A percentile compares a stretch with the other conserved stretches of the same genome.
phyloP scores from a whole-genome alignment of 805 yeast species.

The Candida sphagnicola region DNA sequence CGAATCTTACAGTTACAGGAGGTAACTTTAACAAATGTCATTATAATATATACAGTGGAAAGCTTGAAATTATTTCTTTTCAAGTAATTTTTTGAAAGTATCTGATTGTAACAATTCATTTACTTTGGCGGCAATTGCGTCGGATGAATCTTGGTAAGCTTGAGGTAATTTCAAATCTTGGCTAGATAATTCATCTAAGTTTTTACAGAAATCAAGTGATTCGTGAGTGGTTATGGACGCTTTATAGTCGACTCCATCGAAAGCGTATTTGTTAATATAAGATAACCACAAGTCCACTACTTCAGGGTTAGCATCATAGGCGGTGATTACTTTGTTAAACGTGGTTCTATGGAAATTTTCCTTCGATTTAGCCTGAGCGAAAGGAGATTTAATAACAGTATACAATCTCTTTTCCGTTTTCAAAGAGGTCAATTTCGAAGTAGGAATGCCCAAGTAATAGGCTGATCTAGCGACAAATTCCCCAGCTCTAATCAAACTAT shows the following conservation, averaged over 20 bases:
- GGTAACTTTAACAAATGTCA: not conserved
- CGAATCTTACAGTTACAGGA: no score
- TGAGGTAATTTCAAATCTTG: slow-evolving; percentile 20
- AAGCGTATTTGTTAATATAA: slow-evolving; percentile 69
- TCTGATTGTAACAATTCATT: slow-evolving; percentile 68
- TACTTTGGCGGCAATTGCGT: slow-evolving; percentile 62
- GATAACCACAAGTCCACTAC: slow-evolving; percentile 79
- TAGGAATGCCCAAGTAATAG: slow-evolving; percentile 83
- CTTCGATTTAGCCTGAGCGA: slow-evolving; percentile 90
- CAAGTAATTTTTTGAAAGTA: slow-evolving; percentile 56
- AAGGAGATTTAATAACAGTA: slow-evolving; percentile 92
- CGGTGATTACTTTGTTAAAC: slow-evolving; percentile 64
- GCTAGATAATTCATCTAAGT: slow-evolving; percentile 19
- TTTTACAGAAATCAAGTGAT: slow-evolving; percentile 22
- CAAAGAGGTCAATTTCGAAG: slow-evolving; percentile 69
- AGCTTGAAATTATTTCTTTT: slow-evolving; percentile 8
- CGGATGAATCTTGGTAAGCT: slow-evolving; percentile 29
- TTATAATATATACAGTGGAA: slow-evolving; percentile 4
- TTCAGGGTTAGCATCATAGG: slow-evolving; percentile 84
- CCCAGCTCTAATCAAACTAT: slow-evolving; percentile 67
- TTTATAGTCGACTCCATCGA: slow-evolving; percentile 80
- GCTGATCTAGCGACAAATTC: slow-evolving; percentile 91
- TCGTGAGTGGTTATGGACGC: slow-evolving; percentile 52
- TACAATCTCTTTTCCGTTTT: slow-evolving; percentile 73
- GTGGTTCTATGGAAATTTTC: slow-evolving; percentile 92